phyloP scores from a whole-genome alignment of 2,329 filamentous ascomycete species.

The Lasiodiplodia gonubiensis region DNA sequence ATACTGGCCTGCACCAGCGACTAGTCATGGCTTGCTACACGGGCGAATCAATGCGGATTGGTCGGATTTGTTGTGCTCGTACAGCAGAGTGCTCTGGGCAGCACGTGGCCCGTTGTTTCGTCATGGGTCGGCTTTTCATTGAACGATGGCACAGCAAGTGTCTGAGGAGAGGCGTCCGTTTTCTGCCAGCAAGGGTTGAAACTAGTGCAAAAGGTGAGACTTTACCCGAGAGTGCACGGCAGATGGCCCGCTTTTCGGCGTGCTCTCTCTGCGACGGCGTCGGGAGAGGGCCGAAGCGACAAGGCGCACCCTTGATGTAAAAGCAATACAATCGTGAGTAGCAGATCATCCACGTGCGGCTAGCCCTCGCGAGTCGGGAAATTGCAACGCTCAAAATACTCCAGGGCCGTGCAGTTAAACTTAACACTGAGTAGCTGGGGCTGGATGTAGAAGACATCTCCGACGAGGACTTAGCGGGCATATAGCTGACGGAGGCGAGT shows the following conservation, averaged over 20 bases:
- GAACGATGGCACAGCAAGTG: constrained; percentile 9
- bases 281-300: neutral
- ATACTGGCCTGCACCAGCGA: neutral
- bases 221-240: neutral
- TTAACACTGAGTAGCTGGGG: neutral
- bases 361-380: neutral
- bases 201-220: neutral
- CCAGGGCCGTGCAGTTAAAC: neutral
- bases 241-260: neutral
- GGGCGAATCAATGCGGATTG: neutral
- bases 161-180: neutral
- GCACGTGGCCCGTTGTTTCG: neutral
- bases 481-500: constrained; percentile 3
- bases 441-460: neutral
- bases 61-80: neutral
- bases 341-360: neutral
- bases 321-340: neutral
- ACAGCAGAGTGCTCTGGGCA: neutral
- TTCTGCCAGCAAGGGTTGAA: neutral
- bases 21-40: neutral
- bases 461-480: neutral
- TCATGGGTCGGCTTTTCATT: neutral
- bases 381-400: neutral
- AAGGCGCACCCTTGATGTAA: neutral
- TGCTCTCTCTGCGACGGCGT: too few species aligned